These are phyloP conservation scores for Vanilla planifolia DNA, from an alignment of 106 monocot genomes.

Conservation along the genomic window DNA sequence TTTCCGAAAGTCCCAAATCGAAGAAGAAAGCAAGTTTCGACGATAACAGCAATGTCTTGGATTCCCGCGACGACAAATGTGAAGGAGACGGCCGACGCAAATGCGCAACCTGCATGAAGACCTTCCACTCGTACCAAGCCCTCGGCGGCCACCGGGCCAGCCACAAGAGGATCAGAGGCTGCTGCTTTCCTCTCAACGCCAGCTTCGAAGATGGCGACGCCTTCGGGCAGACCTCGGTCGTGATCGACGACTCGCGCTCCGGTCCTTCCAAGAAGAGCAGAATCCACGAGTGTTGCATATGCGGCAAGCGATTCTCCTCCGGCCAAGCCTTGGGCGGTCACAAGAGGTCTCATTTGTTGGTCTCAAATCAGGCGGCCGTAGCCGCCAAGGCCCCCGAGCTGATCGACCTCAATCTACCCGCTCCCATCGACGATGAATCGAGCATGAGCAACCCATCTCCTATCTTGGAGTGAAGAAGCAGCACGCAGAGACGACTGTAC, in stretches of 20 bases:
- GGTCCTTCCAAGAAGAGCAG: not conserved
- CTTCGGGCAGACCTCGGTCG: not conserved
- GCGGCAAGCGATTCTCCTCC: conserved; percentile 26
- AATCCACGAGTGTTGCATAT: conserved; percentile 17
- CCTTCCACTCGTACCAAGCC: conserved; percentile 17
- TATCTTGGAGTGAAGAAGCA: no score
- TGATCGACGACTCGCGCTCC: not conserved
- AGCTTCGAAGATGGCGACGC: not conserved
- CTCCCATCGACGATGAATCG: conserved; percentile 17
- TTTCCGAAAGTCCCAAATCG: not conserved
- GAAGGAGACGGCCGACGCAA: conserved; percentile 6
- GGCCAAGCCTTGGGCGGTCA: conserved; percentile 43
- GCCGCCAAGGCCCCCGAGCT: not conserved
- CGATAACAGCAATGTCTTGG: not conserved
- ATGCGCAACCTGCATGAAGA: conserved; percentile 21
- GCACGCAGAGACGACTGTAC: no score
- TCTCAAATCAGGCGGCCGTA: not conserved
- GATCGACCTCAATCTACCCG: conserved; percentile 31
- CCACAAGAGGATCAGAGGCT: conserved; percentile 16
- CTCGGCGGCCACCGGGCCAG: conserved; percentile 19
- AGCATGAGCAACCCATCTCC: conserved; percentile 11
- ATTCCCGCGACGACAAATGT: not conserved
- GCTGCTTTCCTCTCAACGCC: not conserved
- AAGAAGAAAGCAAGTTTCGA: not conserved
- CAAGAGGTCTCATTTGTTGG: conserved; percentile 26